These are phyloP conservation scores for Prinsepia uniflora DNA, from an alignment of 306 rosid species.

Conservation along the genomic window DNA sequence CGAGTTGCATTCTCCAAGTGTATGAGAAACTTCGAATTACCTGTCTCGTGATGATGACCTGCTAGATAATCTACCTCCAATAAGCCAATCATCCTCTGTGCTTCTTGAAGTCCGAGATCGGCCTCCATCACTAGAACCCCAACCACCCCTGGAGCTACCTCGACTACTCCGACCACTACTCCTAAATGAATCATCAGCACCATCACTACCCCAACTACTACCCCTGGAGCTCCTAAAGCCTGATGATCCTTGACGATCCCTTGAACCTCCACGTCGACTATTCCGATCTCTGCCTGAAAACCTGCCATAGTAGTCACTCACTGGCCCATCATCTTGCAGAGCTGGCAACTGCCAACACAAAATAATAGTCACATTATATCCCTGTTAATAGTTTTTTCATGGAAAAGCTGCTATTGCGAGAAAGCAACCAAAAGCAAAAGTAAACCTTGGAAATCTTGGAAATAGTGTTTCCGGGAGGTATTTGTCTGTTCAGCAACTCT, in stretches of 20 bases:
- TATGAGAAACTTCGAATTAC: conserved; percentile 22
- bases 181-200: conserved; percentile 18
- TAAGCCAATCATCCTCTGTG: conserved; percentile 70
- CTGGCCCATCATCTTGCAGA: conserved; percentile 93
- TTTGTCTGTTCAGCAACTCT: conserved; percentile 62
- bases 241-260: conserved; percentile 38
- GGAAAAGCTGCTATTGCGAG: not conserved
- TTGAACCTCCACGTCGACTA: conserved; percentile 42
- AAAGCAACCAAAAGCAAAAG: conserved; percentile 14
- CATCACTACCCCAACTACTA: conserved; percentile 28
- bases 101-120: conserved; percentile 53
- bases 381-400: conserved; percentile 18
- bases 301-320: conserved; percentile 74
- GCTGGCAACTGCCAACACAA: conserved; percentile 71
- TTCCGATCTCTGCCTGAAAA: conserved; percentile 62
- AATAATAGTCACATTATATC: conserved; percentile 4
- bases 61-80: conserved; percentile 73
- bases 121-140: conserved; percentile 47
- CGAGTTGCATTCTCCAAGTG: not conserved
- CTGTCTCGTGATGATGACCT: conserved; percentile 75
- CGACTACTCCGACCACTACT: conserved; percentile 22
- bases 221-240: conserved; percentile 61
- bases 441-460: conserved; percentile 75
- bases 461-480: conserved; percentile 74
- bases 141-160: conserved; percentile 26